Evolutionary conservation across 306 rosid genomes (phyloP), one percentile per base, ranked within the genome.

Genomic region (Biancaea sappan): DNA sequence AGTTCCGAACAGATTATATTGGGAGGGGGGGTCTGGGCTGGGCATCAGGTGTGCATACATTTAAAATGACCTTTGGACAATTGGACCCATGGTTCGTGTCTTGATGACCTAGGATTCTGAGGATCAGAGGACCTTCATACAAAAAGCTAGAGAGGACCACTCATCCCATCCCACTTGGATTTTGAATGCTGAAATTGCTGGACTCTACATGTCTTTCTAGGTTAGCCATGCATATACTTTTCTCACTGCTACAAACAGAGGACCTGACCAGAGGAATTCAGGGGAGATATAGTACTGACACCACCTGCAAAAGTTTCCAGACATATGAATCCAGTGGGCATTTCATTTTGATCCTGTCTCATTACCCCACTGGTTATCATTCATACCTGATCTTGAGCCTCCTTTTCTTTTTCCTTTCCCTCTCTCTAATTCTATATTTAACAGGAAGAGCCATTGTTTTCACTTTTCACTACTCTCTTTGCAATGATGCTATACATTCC

Each of bases 251-350:
- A 65, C 53, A 58, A 63, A 5, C 74, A 48, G 59, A 77, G 75
- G 73, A 74, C 79, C 85, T 86, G 78, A 54, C 56, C 79, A 75
- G 79, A 56, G 34, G 48, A 37, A 66, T 60, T 67, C 75, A 78
- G 73, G 79, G 58, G 24, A 32, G 66, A 51, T 52, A 54, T 18
- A 67, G 16, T 47, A 81, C 82, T 84, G 84, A 86, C 87, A 81
- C 69, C 60, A 26, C 69, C 75, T 67, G 77, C 14, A 70, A 70
- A 57, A 76, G 81, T 63, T 72, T 34, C 43, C 28, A 64, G 38
- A 64, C 77, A 72, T n/a, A n/a, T 69, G 21, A 71, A 59, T 82
- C 71, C 80, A 22, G 9, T 60, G 58, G 80, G 52, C 21, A 57
- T 72, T 66, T 72, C 71, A 63, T 69, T 75, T 53, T 56, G 29